phyloP scores from a whole-genome alignment of 2,329 filamentous ascomycete species.

The Bipolaris bicolor region DNA sequence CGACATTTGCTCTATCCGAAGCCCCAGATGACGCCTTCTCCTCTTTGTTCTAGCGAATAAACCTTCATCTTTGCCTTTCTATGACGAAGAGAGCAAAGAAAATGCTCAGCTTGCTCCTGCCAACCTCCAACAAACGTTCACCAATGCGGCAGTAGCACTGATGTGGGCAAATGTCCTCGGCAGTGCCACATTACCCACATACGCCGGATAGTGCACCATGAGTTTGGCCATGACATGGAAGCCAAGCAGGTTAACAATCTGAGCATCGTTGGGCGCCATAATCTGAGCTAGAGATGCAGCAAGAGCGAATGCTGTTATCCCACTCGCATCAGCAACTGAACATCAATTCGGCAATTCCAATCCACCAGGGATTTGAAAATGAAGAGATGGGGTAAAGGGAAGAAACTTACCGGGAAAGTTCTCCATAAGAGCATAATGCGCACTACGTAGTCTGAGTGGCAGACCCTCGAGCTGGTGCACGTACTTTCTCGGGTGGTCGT shows the following conservation, averaged over 20 bases:
- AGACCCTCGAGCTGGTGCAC: conserved; percentile 18
- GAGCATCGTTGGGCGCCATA: conserved; percentile 29
- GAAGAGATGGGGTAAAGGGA: neutral
- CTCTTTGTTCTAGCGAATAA: neutral
- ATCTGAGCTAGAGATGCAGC: conserved; percentile 30
- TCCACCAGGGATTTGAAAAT: neutral
- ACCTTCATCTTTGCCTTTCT: too few relatives aligned
- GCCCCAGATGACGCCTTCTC: too few relatives aligned
- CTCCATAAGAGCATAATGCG: conserved; percentile 32
- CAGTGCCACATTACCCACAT: conserved; percentile 26
- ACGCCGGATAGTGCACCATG: conserved; percentile 29
- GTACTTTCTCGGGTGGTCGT: conserved; percentile 28
- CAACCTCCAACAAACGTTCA: conserved; percentile 33
- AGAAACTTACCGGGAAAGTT: conserved; percentile 27
- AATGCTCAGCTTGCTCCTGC: conserved; percentile 17
- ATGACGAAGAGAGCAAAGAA: too few relatives aligned
- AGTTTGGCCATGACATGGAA: conserved; percentile 32
- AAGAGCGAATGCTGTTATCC: conserved; percentile 23
- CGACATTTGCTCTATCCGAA: too few relatives aligned
- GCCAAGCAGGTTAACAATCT: conserved; percentile 30
- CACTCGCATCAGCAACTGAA: neutral
- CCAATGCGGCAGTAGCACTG: conserved; percentile 28
- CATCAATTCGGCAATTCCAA: neutral
- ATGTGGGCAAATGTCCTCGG: conserved; percentile 27
- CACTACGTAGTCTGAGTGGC: conserved; percentile 27